These are phyloP conservation scores for Larix kaempferi DNA, from an alignment of 75 land plant species.

Conservation along the genomic window DNA sequence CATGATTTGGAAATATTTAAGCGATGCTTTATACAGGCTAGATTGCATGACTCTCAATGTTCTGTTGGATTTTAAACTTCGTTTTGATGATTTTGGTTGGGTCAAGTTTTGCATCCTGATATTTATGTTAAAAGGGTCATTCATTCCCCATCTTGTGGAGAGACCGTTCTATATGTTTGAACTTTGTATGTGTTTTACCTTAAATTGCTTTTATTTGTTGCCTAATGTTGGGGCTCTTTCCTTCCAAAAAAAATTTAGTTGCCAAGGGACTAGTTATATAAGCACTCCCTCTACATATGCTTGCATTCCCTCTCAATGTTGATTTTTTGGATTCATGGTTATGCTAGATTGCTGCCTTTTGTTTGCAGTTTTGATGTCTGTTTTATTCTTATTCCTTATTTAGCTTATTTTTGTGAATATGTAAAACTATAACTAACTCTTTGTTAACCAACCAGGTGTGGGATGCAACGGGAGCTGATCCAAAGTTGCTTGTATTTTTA, in stretches of 20 bases:
- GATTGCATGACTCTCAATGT: too few relatives aligned
- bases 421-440: neutral
- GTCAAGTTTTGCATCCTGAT: too few relatives aligned
- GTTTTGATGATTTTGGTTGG: too few relatives aligned
- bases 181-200: too few relatives aligned
- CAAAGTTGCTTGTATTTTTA: constrained; percentile 87
- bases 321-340: too few relatives aligned
- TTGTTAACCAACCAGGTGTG: constrained; percentile 59
- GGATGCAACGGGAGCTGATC: constrained; percentile 99
- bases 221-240: neutral
- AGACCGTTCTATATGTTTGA: too few relatives aligned
- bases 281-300: neutral
- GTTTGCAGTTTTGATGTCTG: neutral
- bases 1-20: too few relatives aligned
- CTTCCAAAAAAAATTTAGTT: neutral
- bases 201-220: too few relatives aligned
- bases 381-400: constrained; percentile 1
- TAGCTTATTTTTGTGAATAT: neutral
- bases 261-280: neutral
- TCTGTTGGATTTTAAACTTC: too few relatives aligned
- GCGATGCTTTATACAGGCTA: too few relatives aligned
- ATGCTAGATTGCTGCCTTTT: neutral
- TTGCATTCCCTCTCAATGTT: neutral
- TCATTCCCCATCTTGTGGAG: too few relatives aligned
- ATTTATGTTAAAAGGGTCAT: too few relatives aligned